Conservation (phyloP, 805 yeast species). For the Kurtzmaniella cleridarum region DNA sequence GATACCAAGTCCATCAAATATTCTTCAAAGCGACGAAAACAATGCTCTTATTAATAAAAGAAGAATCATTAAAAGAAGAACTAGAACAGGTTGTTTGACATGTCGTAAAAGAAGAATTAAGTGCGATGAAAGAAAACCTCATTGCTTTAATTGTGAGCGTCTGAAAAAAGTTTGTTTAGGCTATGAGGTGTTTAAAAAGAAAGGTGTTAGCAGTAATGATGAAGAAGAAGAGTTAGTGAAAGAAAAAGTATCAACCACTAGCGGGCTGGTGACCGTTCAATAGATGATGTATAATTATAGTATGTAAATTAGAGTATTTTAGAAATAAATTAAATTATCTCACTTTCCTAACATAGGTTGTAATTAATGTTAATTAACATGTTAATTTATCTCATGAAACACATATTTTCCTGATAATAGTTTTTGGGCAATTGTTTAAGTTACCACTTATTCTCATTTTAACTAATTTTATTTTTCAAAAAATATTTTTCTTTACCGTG, state of each 20-base stretch:
- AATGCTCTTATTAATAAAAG: conserved; percentile 30
- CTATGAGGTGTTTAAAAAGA: conserved; percentile 36
- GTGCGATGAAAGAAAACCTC: conserved; percentile 71
- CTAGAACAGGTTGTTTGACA: conserved; percentile 72
- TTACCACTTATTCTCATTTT: no score
- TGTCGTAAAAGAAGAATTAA: conserved; percentile 68
- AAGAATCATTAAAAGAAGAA: conserved; percentile 51
- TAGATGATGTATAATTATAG: neutral
- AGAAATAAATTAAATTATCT: neutral
- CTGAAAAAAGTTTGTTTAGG: conserved; percentile 64
- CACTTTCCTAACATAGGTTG: no score
- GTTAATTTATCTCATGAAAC: no score
- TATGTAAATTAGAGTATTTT: neutral
- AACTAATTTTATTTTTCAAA: no score
- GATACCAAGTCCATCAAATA: neutral
- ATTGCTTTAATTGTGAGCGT: conserved; percentile 63
- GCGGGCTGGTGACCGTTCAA: neutral
- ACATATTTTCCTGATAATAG: no score
- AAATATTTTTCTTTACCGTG: no score
- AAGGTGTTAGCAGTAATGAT: neutral
- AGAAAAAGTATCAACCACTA: neutral
- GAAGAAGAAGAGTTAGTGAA: neutral
- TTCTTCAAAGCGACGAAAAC: conserved; percentile 15
- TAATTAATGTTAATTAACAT: no score
- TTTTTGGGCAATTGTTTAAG: no score